Conservation (phyloP, 2,329 filamentous ascomycete species). For the Tolypocladium tropicale region DNA sequence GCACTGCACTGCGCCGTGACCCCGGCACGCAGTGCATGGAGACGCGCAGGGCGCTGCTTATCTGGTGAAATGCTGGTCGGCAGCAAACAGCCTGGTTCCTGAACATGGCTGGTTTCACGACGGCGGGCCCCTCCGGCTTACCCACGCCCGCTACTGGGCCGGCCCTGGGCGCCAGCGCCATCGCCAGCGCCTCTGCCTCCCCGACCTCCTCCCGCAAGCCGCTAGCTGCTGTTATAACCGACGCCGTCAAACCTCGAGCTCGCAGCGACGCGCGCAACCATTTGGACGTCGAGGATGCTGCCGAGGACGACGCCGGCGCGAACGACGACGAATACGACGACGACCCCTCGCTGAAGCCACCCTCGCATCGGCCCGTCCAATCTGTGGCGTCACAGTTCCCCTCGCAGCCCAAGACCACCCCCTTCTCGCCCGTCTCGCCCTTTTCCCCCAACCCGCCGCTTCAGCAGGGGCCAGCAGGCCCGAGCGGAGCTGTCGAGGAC, state of each 20-base stretch:
- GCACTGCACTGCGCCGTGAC: background rate
- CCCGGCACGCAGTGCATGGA: background rate
- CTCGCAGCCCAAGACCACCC: constrained; percentile 4
- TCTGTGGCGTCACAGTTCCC: constrained; percentile 11
- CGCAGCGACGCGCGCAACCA: background rate
- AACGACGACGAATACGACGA: background rate
- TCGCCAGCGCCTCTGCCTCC: constrained; percentile 3
- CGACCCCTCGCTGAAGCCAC: background rate
- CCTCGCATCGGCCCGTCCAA: background rate
- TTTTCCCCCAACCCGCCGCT: constrained; percentile 16
- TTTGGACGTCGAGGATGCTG: constrained; percentile 10
- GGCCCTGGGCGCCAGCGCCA: constrained; percentile 4
- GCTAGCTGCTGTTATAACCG: background rate
- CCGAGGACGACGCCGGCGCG: background rate
- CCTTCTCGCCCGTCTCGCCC: constrained; percentile 14
- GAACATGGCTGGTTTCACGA: constrained; percentile 17
- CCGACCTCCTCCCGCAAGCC: constrained; percentile 4
- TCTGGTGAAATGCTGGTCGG: background rate
- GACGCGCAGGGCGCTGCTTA: background rate
- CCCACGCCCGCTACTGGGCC: constrained; percentile 1
- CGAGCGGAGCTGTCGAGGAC: background rate
- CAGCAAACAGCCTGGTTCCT: background rate
- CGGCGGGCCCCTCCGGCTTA: constrained; percentile 13
- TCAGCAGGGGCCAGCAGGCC: constrained; percentile 3
- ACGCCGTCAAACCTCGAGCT: background rate